Base-by-base conservation (phyloP, 164 flowering plant species). In the Malania oleifera region DNA sequence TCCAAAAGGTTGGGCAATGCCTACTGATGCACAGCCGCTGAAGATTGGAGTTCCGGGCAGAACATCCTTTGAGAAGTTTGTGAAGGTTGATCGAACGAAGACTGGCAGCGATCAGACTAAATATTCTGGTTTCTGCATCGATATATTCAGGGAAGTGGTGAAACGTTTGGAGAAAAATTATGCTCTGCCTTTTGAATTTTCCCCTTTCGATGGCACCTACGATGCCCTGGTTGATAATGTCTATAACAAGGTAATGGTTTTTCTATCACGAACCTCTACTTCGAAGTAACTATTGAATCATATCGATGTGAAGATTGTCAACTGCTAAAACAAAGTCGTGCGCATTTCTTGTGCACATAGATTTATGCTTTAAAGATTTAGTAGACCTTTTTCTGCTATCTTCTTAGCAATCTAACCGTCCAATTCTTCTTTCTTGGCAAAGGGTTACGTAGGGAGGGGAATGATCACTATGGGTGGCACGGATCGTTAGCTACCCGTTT, bases 1-100 rank as follows among this genome's bases (percentile, higher is more conserved):
- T 0, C 87, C 87, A 0, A 68, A 53, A 63, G 84, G 87, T 14
- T 81, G 86, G 86, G 66, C 66, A 20, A 69, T 77, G 73, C 82
- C 83, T 19, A 67, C 49, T 10, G 29, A 49, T 46, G 52, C 24
- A 54, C 70, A 67, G 49, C 74, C 56, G 2, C 2, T 86, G 67
- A 71, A 34, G 38, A 79, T 85, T 12, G 85, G 78, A 26, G 72
- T 86, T 50, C 87, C 89, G 0, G 75, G 57, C 0, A 61, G 49
- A 20, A 50, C 76, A 1, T 10, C 67, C 2, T 82, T 82, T 22
- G 57, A 67, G 5, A 56, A 77, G 61, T 78, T 84, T 54, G 82
- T 84, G 45, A 67, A 68, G 59, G 73, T 77, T 26, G 61, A 50
- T 5, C 24, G 26, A 2, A 7, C 3, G 1, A 31, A 44, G 14